Percentiles rank a stretch among this genome's conserved stretches.
Evolutionary conservation across 1,284 basidiomycete species (phyloP).

Genomic region (Ceratobasidium papillatum): DNA sequence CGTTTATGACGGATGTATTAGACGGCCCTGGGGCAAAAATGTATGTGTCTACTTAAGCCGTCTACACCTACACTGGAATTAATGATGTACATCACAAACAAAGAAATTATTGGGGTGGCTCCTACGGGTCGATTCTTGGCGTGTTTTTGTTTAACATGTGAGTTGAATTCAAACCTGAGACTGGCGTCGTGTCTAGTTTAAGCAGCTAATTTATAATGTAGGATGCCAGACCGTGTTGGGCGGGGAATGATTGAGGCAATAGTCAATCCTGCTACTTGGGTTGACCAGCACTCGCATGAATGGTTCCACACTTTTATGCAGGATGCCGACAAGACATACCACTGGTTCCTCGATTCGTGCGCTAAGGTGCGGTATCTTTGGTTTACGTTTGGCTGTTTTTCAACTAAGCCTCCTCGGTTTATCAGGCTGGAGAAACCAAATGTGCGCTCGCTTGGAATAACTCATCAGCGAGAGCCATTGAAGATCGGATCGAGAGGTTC

Average conservation of each 20-base stretch:
- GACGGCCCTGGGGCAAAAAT: slow-evolving; percentile 57
- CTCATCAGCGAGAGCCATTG: slow-evolving; percentile 46
- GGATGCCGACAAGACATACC: slow-evolving; percentile 35
- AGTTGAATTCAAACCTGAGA: background rate
- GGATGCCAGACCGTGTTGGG: slow-evolving; percentile 46
- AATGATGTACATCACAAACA: too few relatives aligned
- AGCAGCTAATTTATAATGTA: background rate
- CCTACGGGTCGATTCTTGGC: slow-evolving; percentile 48
- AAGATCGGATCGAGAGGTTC: slow-evolving; percentile 52
- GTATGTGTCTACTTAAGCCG: slow-evolving; percentile 47
- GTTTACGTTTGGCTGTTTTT: background rate
- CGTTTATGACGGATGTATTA: slow-evolving; percentile 55
- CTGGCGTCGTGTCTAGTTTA: too few relatives aligned
- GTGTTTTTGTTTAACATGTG: slow-evolving; percentile 51
- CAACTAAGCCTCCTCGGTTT: too few relatives aligned
- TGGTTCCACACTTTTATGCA: slow-evolving; percentile 33
- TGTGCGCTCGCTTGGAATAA: slow-evolving; percentile 24
- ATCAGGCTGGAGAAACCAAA: slow-evolving; percentile 17
- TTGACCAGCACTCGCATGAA: slow-evolving; percentile 34
- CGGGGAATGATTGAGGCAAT: slow-evolving; percentile 47
- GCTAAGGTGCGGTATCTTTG: slow-evolving; percentile 23
- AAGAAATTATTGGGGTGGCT: slow-evolving; percentile 45
- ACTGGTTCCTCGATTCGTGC: slow-evolving; percentile 37
- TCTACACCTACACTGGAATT: too few relatives aligned
- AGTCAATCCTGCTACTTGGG: slow-evolving; percentile 43